Conservation (phyloP, 768 basidiomycete genomes). For the Psilocybe cubensis region DNA sequence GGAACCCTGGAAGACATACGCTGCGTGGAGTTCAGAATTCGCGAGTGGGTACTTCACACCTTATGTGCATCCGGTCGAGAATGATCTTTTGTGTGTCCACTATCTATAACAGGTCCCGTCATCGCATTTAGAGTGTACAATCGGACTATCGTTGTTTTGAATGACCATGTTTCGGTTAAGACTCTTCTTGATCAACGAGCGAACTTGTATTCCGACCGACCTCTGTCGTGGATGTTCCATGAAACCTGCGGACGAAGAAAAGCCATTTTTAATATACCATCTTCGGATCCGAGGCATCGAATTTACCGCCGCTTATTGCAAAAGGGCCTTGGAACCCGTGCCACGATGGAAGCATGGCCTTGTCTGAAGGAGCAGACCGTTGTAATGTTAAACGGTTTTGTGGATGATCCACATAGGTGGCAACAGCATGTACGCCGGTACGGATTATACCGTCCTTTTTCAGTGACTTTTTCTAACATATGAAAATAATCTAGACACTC, state of each 20-base stretch:
- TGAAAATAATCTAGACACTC: slow-evolving; percentile 31
- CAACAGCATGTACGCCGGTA: slow-evolving; percentile 43
- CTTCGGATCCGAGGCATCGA: slow-evolving; percentile 38
- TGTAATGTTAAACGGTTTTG: slow-evolving; percentile 36
- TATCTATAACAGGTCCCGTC: slow-evolving; percentile 34
- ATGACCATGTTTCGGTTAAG: slow-evolving; percentile 43
- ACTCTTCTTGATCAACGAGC: slow-evolving; percentile 57
- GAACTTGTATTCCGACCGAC: slow-evolving; percentile 59
- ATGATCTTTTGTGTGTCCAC: too few species aligned
- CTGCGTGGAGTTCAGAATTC: slow-evolving; percentile 19
- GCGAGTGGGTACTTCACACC: slow-evolving; percentile 5
- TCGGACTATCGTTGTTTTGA: slow-evolving; percentile 50
- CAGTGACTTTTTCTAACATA: not conserved
- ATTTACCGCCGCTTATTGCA: slow-evolving; percentile 46
- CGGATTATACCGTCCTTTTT: not conserved
- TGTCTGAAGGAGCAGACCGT: slow-evolving; percentile 39
- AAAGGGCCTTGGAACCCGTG: slow-evolving; percentile 37
- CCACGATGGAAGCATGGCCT: slow-evolving; percentile 35
- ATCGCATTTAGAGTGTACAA: slow-evolving; percentile 52
- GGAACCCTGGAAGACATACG: slow-evolving; percentile 25
- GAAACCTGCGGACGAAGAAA: slow-evolving; percentile 45
- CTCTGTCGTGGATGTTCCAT: slow-evolving; percentile 46
- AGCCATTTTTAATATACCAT: slow-evolving; percentile 47
- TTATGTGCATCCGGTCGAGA: not conserved
- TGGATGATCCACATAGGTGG: slow-evolving; percentile 31